These are phyloP conservation scores for Sedum album DNA, from an alignment of 164 flowering plant genomes.

Conservation along the genomic window DNA sequence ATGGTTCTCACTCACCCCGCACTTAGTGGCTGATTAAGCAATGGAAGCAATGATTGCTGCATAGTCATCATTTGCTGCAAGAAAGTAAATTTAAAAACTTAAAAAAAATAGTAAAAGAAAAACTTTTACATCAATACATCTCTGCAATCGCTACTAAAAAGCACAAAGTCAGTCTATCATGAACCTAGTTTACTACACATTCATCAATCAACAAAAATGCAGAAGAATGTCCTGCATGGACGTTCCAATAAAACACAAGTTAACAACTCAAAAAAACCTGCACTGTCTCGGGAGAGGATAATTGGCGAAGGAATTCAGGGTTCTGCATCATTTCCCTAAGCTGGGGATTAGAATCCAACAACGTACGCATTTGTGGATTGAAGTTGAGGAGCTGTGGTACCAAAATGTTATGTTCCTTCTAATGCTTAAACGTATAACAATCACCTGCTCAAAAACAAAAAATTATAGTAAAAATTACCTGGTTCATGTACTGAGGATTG, in stretches of 20 bases:
- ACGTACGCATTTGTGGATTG: slow-evolving; percentile 30
- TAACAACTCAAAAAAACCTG: slow-evolving; percentile 19
- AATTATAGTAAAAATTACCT: slow-evolving; percentile 16
- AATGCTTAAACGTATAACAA: neutral
- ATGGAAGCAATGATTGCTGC: slow-evolving; percentile 21
- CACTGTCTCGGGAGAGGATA: slow-evolving; percentile 65
- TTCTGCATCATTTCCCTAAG: slow-evolving; percentile 70
- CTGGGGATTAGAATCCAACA: slow-evolving; percentile 43
- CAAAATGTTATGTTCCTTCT: slow-evolving; percentile 5
- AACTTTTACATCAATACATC: neutral
- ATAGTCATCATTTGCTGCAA: slow-evolving; percentile 30
- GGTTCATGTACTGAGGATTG: slow-evolving; percentile 40
- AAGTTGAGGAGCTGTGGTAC: slow-evolving; percentile 13
- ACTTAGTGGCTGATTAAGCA: slow-evolving; percentile 16
- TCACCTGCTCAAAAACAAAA: neutral
- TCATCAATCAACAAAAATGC: neutral
- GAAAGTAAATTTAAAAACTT: neutral
- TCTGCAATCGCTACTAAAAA: neutral
- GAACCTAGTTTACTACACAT: neutral
- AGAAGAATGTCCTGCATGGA: neutral
- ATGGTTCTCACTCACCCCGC: slow-evolving; percentile 29
- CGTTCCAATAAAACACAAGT: neutral
- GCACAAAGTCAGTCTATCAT: neutral
- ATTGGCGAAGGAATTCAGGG: slow-evolving; percentile 57
- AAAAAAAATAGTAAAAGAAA: neutral